Conservation (phyloP, 106 monocot species). For the Dioscorea zingiberensis region DNA sequence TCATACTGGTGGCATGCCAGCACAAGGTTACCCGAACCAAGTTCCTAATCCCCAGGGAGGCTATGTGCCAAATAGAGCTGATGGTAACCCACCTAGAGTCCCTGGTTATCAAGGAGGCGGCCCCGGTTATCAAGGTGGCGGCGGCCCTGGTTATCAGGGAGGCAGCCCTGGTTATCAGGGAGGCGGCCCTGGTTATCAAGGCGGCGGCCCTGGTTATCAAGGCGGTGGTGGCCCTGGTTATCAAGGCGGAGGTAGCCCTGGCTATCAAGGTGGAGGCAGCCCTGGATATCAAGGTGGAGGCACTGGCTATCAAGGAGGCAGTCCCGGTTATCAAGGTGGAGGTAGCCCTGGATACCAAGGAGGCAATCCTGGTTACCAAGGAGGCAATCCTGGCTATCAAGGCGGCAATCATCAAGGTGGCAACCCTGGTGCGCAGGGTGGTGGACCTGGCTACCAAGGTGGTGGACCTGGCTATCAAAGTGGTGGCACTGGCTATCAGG, state of each 20-base stretch:
- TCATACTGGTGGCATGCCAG: slow-evolving; percentile 3
- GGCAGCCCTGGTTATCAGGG: slow-evolving; percentile 12
- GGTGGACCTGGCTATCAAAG: slow-evolving; percentile 27
- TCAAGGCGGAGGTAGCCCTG: slow-evolving; percentile 13
- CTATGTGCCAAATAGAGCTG: slow-evolving; percentile 14
- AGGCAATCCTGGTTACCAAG: neutral
- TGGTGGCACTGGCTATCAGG: slow-evolving; percentile 10
- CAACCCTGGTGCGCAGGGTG: slow-evolving; percentile 7
- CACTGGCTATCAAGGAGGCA: slow-evolving; percentile 8
- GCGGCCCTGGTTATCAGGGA: neutral
- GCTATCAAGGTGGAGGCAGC: slow-evolving; percentile 11
- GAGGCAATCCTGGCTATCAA: slow-evolving; percentile 13
- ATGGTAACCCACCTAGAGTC: slow-evolving; percentile 13
- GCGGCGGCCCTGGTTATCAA: slow-evolving; percentile 14
- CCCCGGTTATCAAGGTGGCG: slow-evolving; percentile 25
- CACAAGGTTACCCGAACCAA: slow-evolving; percentile 19
- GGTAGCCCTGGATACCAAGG: slow-evolving; percentile 12
- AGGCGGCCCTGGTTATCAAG: slow-evolving; percentile 22
- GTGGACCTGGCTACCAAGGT: slow-evolving; percentile 6
- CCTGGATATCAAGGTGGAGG: slow-evolving; percentile 13
- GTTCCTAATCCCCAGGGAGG: slow-evolving; percentile 22
- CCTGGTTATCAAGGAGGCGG: slow-evolving; percentile 13
- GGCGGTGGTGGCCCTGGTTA: slow-evolving; percentile 13
- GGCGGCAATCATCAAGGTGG: slow-evolving; percentile 8
- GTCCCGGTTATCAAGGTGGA: slow-evolving; percentile 26